Percentiles rank a stretch among this genome's conserved stretches.
phyloP scores from a whole-genome alignment of 345 rosid species.

The Boechera divaricarpa region DNA sequence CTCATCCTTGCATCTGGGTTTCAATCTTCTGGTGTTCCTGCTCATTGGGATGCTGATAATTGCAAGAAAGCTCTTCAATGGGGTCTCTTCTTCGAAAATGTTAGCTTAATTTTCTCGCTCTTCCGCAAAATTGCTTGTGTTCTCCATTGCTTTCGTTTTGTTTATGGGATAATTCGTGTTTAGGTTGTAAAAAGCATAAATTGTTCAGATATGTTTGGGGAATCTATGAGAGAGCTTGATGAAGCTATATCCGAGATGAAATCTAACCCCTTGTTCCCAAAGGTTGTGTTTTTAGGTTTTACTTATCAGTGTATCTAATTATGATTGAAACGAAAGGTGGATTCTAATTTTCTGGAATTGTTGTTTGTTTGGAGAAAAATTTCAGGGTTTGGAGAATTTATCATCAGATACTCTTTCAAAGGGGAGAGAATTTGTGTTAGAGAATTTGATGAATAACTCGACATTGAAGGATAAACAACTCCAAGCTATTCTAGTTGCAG shows the following conservation, averaged over 20 bases:
- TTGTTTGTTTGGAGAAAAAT: neutral
- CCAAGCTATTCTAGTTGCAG: conserved; percentile 62
- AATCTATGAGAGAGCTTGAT: conserved; percentile 66
- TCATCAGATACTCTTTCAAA: conserved; percentile 58
- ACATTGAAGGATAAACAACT: conserved; percentile 73
- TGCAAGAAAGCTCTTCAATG: conserved; percentile 72
- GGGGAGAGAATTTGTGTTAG: conserved; percentile 53
- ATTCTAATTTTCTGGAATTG: neutral
- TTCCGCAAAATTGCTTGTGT: neutral
- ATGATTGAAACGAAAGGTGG: neutral
- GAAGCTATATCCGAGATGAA: conserved; percentile 58
- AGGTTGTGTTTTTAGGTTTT: conserved; percentile 50
- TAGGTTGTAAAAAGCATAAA: conserved; percentile 57
- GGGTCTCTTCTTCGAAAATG: conserved; percentile 80
- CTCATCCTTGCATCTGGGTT: conserved; percentile 78
- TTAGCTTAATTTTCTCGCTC: conserved; percentile 34
- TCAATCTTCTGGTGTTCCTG: conserved; percentile 73
- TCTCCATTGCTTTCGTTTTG: neutral
- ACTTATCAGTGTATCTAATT: neutral
- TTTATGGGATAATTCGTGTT: neutral
- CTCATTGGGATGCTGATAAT: conserved; percentile 69
- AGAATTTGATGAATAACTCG: conserved; percentile 57
- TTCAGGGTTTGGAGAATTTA: conserved; percentile 74
- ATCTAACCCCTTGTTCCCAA: conserved; percentile 70
- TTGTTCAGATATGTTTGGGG: conserved; percentile 52